Percentiles rank a stretch among this genome's conserved stretches.
phyloP scores from a whole-genome alignment of 2,329 filamentous ascomycete genomes.

The Thielaviopsis punctulata region DNA sequence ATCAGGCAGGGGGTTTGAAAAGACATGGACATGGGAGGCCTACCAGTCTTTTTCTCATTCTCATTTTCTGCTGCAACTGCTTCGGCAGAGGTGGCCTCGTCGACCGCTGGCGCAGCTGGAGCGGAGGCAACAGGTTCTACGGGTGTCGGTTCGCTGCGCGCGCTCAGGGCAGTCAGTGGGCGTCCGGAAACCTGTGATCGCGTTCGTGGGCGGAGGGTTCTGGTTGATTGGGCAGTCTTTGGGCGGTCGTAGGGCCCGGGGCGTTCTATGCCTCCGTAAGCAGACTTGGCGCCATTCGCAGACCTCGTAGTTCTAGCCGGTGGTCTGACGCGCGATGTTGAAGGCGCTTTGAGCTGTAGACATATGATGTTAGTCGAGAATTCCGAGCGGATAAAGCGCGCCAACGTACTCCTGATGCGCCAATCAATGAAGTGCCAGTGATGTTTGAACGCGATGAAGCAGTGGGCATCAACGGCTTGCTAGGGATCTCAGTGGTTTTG shows the following conservation, averaged over 20 bases:
- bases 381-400: too few species aligned
- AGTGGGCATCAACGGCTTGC: constrained; percentile 23
- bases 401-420: constrained; percentile 11
- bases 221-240: constrained; percentile 31
- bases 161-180: constrained; percentile 2
- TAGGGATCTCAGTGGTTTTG: constrained; percentile 34
- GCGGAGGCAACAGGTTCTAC: neutral
- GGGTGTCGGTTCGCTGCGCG: neutral
- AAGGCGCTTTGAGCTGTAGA: constrained; percentile 10
- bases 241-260: constrained; percentile 30
- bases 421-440: constrained; percentile 23
- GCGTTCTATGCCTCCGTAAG: constrained; percentile 29
- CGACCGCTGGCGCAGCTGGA: neutral
- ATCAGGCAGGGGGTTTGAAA: neutral
- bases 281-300: constrained; percentile 30
- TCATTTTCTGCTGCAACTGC: neutral
- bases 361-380: neutral
- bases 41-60: neutral
- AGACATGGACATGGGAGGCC: neutral
- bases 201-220: constrained; percentile 6
- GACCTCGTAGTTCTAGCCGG: constrained; percentile 25
- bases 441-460: constrained; percentile 25
- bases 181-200: constrained; percentile 5
- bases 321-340: constrained; percentile 3
- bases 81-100: neutral